phyloP scores from a whole-genome alignment of 2,329 filamentous ascomycete species.

The Endothia cerciana region DNA sequence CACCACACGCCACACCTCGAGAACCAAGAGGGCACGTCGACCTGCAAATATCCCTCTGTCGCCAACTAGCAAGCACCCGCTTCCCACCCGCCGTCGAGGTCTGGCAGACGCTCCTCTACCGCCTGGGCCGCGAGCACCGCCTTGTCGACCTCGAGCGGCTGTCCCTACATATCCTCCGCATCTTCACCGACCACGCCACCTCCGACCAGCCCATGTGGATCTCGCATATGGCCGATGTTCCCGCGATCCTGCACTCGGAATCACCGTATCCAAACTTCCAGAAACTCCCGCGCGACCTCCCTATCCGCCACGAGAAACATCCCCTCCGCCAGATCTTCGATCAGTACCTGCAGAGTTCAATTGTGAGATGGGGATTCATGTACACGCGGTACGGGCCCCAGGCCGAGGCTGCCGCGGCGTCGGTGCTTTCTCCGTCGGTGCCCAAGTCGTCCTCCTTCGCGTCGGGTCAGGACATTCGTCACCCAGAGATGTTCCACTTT shows the following conservation, averaged over 20 bases:
- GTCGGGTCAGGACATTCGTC: background rate
- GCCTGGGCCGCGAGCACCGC: constrained; percentile 48
- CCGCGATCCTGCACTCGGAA: constrained; percentile 36
- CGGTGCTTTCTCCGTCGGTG: background rate
- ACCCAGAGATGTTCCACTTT: constrained; percentile 35
- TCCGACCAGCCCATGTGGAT: constrained; percentile 43
- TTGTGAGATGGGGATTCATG: constrained; percentile 53
- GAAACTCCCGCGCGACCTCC: constrained; percentile 47
- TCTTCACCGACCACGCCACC: constrained; percentile 39
- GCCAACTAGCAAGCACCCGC: constrained; percentile 43
- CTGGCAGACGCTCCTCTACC: constrained; percentile 50
- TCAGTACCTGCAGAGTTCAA: constrained; percentile 41
- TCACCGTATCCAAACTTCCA: constrained; percentile 41
- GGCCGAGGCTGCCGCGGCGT: constrained; percentile 16
- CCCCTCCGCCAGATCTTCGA: constrained; percentile 54
- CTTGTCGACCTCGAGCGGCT: constrained; percentile 51
- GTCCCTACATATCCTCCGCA: constrained; percentile 46
- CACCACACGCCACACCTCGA: constrained; percentile 22
- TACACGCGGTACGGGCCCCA: constrained; percentile 36
- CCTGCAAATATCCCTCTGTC: constrained; percentile 41
- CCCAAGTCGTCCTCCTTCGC: constrained; percentile 3
- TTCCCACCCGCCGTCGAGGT: constrained; percentile 45
- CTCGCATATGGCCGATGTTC: constrained; percentile 50
- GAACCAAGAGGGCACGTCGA: constrained; percentile 28
- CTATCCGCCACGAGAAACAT: constrained; percentile 46